These are phyloP conservation scores for Bacidia gigantensis DNA, from an alignment of 495 filamentous ascomycete species.

Conservation along the genomic window DNA sequence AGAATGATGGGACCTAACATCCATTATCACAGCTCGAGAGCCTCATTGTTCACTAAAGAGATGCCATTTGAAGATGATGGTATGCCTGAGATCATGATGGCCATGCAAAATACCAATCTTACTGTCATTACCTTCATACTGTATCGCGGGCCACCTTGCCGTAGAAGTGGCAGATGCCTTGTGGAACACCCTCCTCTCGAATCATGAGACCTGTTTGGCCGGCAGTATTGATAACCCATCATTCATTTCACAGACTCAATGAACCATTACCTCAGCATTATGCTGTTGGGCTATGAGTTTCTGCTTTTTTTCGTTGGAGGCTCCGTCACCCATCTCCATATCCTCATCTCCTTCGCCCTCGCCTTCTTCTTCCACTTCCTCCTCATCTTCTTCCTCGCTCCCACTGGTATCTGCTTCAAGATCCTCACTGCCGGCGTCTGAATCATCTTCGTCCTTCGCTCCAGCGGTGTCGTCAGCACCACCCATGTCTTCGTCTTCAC, in stretches of 20 bases:
- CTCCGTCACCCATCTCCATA: slow-evolving; percentile 62
- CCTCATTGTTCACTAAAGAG: too few relatives aligned
- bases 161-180: not conserved
- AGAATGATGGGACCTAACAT: too few relatives aligned
- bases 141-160: not conserved
- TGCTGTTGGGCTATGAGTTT: slow-evolving; percentile 21
- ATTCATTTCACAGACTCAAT: slow-evolving; percentile 19
- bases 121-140: not conserved
- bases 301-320: slow-evolving; percentile 23
- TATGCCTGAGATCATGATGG: too few relatives aligned
- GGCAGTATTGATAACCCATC: not conserved
- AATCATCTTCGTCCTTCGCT: slow-evolving; percentile 54
- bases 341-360: slow-evolving; percentile 58
- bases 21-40: too few relatives aligned
- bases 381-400: slow-evolving; percentile 73
- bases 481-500: slow-evolving; percentile 73
- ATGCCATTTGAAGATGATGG: too few relatives aligned
- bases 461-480: slow-evolving; percentile 45
- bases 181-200: not conserved
- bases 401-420: slow-evolving; percentile 87
- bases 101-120: not conserved
- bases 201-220: not conserved
- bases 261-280: slow-evolving; percentile 40
- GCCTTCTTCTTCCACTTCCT: slow-evolving; percentile 50
- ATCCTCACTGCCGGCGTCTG: slow-evolving; percentile 85